Evolutionary conservation across 352 stramenopile species (phyloP).

Genomic region (Globisporangium paroecandrum): DNA sequence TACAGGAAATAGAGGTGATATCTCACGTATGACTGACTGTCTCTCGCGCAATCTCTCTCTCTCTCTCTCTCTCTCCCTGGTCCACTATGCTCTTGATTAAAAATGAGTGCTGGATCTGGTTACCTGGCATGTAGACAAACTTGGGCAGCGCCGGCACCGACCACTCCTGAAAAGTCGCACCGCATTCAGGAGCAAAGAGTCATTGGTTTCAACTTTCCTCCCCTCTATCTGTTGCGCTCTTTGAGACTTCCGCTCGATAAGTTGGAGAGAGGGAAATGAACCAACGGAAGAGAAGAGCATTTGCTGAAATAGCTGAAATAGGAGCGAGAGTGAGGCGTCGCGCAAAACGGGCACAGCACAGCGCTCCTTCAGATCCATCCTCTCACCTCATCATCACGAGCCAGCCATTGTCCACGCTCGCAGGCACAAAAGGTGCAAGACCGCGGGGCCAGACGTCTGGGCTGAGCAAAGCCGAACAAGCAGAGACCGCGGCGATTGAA

Average conservation of each 20-base stretch:
- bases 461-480: too few species aligned
- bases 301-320: background rate
- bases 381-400: background rate
- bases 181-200: background rate
- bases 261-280: too few species aligned
- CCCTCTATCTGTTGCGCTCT: background rate
- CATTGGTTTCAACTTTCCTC: conserved; percentile 6
- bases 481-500: too few species aligned
- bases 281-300: background rate
- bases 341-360: conserved; percentile 4
- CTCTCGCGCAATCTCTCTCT: too few species aligned
- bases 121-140: background rate
- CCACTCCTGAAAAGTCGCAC: conserved; percentile 3
- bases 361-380: background rate
- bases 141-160: background rate
- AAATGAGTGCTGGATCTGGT: conserved; percentile 1
- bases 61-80: too few species aligned
- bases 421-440: background rate
- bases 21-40: background rate
- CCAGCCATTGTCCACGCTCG: background rate
- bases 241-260: background rate
- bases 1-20: background rate
- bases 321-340: background rate
- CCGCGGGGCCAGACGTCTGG: too few species aligned
- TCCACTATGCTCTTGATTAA: background rate